Evolutionary conservation across 805 yeast genomes (phyloP).

Genomic region (Ogataea dorogensis): DNA sequence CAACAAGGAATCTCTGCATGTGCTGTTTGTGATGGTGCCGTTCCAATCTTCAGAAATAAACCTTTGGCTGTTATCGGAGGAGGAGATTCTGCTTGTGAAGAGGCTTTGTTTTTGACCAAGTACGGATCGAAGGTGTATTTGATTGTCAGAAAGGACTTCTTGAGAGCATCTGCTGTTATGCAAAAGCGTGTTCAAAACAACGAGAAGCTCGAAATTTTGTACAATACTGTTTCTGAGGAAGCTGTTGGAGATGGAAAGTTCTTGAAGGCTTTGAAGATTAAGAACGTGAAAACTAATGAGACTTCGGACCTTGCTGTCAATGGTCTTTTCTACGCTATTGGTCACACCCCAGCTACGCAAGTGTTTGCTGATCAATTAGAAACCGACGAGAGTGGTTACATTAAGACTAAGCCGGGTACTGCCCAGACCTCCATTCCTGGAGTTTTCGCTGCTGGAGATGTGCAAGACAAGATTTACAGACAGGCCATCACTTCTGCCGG

Average conservation of each 20-base stretch:
- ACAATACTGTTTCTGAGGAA: slow-evolving; percentile 79
- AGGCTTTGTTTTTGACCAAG: slow-evolving; percentile 93
- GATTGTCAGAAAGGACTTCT: slow-evolving; percentile 88
- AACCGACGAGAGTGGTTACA: slow-evolving; percentile 84
- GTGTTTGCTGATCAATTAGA: slow-evolving; percentile 77
- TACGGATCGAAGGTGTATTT: slow-evolving; percentile 95
- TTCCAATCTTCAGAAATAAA: slow-evolving; percentile 96
- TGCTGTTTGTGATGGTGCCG: slow-evolving; percentile 99
- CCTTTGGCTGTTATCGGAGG: slow-evolving; percentile 98
- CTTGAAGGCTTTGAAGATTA: slow-evolving; percentile 59
- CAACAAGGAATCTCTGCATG: slow-evolving; percentile 99
- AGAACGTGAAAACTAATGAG: slow-evolving; percentile 72
- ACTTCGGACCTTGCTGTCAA: slow-evolving; percentile 68
- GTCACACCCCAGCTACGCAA: slow-evolving; percentile 92
- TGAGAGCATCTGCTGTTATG: slow-evolving; percentile 97
- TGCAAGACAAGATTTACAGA: slow-evolving; percentile 94
- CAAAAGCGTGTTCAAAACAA: slow-evolving; percentile 84
- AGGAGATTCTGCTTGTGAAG: slow-evolving; percentile 99
- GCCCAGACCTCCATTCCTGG: slow-evolving; percentile 84
- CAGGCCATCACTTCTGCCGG: slow-evolving; percentile 99
- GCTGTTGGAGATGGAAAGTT: slow-evolving; percentile 94
- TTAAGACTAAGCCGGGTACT: slow-evolving; percentile 86
- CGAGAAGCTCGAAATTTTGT: slow-evolving; percentile 88
- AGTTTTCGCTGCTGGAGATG: slow-evolving; percentile 98
- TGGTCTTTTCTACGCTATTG: slow-evolving; percentile 97